These are phyloP conservation scores for Globisporangium viniferum DNA, from an alignment of 352 stramenopile species.

Conservation along the genomic window DNA sequence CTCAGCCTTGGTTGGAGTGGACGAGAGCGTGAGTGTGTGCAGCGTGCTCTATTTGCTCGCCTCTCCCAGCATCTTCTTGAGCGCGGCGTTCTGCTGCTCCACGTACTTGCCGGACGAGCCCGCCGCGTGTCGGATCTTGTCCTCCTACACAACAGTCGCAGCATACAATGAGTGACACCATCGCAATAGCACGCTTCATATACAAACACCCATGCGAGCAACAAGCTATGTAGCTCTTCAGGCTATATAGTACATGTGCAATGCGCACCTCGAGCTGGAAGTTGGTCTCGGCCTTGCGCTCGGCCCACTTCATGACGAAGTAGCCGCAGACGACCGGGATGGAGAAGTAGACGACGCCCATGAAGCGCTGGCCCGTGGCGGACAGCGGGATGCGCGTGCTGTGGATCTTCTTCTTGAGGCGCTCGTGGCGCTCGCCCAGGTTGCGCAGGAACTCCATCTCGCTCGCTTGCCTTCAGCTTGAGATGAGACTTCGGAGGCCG, in stretches of 20 bases:
- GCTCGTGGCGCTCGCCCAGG: slow-evolving; percentile 77
- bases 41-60: slow-evolving; percentile 13
- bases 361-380: slow-evolving; percentile 76
- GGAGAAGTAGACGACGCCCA: slow-evolving; percentile 90
- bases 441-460: slow-evolving; percentile 76
- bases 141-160: slow-evolving; percentile 32
- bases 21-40: not conserved
- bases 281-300: slow-evolving; percentile 66
- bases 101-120: slow-evolving; percentile 46
- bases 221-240: no score
- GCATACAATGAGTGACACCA: no score
- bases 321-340: slow-evolving; percentile 86
- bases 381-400: slow-evolving; percentile 88
- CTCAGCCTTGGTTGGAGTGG: not conserved
- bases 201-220: no score
- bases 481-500: no score
- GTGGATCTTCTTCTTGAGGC: slow-evolving; percentile 92
- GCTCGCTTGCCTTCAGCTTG: not conserved
- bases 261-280: slow-evolving; percentile 59
- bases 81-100: slow-evolving; percentile 66
- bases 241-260: no score
- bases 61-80: slow-evolving; percentile 52
- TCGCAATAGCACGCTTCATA: no score
- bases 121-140: slow-evolving; percentile 58
- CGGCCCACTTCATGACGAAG: slow-evolving; percentile 91